phyloP scores from a whole-genome alignment of 2,329 filamentous ascomycete species.

The Sporothrix luriei region DNA sequence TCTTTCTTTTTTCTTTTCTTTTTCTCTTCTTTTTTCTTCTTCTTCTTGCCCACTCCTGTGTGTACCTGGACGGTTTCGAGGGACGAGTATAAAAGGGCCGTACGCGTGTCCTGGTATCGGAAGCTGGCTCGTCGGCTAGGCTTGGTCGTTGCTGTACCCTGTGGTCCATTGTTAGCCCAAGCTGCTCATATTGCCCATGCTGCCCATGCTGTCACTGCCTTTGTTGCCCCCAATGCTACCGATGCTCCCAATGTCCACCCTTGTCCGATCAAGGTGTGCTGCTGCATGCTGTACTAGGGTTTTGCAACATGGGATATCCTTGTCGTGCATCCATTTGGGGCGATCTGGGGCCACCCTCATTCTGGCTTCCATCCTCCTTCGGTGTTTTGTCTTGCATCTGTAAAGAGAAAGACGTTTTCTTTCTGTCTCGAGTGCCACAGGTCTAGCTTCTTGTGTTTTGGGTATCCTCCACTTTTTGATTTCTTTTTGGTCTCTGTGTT shows the following conservation, averaged over 20 bases:
- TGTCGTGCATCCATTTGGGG: slow-evolving; percentile 16
- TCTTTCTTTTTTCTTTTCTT: slow-evolving; percentile 35
- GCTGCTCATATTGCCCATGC: not conserved
- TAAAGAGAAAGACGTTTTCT: not conserved
- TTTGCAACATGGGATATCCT: slow-evolving; percentile 22
- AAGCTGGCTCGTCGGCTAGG: slow-evolving; percentile 10
- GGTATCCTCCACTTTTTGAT: slow-evolving; percentile 19
- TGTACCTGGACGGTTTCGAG: not conserved
- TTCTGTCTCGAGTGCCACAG: not conserved
- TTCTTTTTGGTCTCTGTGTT: not conserved
- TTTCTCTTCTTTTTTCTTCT: not conserved
- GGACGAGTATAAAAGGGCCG: not conserved
- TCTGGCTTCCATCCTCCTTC: not conserved
- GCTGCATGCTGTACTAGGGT: slow-evolving; percentile 18
- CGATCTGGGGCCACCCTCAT: not conserved
- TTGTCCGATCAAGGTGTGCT: slow-evolving; percentile 13
- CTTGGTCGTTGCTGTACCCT: slow-evolving; percentile 7
- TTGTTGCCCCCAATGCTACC: not conserved
- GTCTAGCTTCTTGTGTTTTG: not conserved
- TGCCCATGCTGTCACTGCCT: not conserved
- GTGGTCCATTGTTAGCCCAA: slow-evolving; percentile 14
- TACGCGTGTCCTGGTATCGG: slow-evolving; percentile 5
- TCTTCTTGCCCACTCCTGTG: too few species aligned
- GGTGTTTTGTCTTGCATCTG: not conserved
- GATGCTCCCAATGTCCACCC: not conserved